These are phyloP conservation scores for Colletotrichum navitas DNA, from an alignment of 2,329 filamentous ascomycete species.

Conservation along the genomic window DNA sequence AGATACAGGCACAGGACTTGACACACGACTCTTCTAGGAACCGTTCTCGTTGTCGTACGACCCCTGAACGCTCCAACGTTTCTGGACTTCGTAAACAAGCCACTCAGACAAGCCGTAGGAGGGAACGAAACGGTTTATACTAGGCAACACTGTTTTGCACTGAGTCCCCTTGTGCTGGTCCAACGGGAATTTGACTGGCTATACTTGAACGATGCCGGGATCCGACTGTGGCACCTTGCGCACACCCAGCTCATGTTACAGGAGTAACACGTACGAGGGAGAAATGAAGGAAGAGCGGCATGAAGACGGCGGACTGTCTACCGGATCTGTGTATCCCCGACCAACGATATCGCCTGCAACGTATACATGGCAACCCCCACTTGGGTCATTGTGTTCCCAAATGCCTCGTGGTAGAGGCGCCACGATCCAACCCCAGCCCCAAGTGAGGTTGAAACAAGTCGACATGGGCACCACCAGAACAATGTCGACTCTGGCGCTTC, in stretches of 20 bases:
- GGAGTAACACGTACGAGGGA: constrained; percentile 11
- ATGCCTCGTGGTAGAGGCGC: constrained; percentile 38
- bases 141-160: constrained; percentile 28
- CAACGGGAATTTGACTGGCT: constrained; percentile 20
- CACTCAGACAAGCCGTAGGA: constrained; percentile 11
- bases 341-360: background rate
- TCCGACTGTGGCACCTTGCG: constrained; percentile 26
- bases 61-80: constrained; percentile 13
- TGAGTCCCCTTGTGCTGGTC: constrained; percentile 8
- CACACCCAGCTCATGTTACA: constrained; percentile 7
- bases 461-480: background rate
- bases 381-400: constrained; percentile 21
- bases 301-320: constrained; percentile 15
- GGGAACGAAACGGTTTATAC: constrained; percentile 6
- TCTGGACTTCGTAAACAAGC: constrained; percentile 31
- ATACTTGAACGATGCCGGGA: constrained; percentile 13
- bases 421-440: background rate
- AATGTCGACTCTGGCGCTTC: background rate
- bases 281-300: background rate
- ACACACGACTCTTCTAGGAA: constrained; percentile 8
- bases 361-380: constrained; percentile 1
- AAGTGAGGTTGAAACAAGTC: background rate
- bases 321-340: constrained; percentile 34
- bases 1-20: constrained; percentile 6
- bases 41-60: constrained; percentile 29